Conservation (phyloP, 129 eudicot genomes). For the Gnaphalium uliginosum region DNA sequence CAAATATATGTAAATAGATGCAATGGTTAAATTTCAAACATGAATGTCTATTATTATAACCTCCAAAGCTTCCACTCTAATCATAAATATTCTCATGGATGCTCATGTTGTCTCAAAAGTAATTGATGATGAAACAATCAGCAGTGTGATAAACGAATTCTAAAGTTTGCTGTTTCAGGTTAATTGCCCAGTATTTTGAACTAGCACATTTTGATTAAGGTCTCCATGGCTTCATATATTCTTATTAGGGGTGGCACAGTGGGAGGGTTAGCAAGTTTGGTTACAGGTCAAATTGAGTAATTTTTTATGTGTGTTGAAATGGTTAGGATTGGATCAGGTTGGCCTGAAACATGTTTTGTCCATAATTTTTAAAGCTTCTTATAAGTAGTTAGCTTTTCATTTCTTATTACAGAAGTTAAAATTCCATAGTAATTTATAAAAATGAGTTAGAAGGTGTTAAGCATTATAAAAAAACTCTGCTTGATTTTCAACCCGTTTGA, state of each 20-base stretch:
- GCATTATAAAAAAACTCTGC: neutral
- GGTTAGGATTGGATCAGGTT: neutral
- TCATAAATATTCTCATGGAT: slow-evolving; percentile 1
- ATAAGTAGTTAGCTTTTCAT: neutral
- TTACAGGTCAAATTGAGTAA: neutral
- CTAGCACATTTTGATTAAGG: slow-evolving; percentile 10
- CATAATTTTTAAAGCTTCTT: neutral
- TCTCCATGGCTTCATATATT: neutral
- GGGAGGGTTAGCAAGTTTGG: neutral
- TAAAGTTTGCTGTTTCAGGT: neutral
- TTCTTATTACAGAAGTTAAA: neutral
- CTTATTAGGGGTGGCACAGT: neutral
- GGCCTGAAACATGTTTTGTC: neutral
- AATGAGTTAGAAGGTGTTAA: neutral
- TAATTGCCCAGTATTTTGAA: neutral
- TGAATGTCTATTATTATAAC: neutral
- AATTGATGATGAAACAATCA: neutral
- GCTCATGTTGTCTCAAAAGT: neutral
- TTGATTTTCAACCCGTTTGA: neutral
- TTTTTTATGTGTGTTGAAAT: neutral
- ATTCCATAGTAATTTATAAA: neutral
- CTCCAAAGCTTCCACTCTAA: neutral
- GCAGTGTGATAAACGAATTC: neutral
- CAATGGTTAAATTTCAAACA: neutral
- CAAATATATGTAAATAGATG: neutral